Evolutionary conservation across 2,329 filamentous ascomycete genomes (phyloP).

Genomic region (Madurella mycetomatis): DNA sequence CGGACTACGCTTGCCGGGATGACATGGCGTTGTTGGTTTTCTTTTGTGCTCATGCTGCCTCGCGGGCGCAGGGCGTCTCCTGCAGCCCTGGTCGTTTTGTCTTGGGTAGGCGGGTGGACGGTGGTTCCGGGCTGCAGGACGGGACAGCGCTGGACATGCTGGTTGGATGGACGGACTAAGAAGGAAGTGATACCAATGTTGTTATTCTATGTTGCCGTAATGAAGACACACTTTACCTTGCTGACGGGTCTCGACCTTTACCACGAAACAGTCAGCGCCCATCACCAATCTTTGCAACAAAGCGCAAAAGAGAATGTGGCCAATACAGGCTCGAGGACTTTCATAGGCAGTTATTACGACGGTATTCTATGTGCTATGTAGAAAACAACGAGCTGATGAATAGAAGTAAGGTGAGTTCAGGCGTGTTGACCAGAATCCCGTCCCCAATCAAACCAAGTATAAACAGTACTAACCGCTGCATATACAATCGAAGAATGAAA

Average conservation of each 20-base stretch:
- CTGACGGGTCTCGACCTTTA: too few relatives aligned
- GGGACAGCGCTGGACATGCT: not conserved
- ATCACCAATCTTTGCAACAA: too few relatives aligned
- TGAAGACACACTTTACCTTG: not conserved
- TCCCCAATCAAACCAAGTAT: not conserved
- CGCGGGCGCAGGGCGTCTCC: not conserved
- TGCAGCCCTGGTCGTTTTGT: not conserved
- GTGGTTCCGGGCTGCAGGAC: not conserved
- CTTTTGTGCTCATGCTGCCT: not conserved
- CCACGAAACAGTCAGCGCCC: too few relatives aligned
- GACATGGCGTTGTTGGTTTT: constrained; percentile 17
- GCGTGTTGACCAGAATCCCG: not conserved
- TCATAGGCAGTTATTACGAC: not conserved
- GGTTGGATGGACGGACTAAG: not conserved
- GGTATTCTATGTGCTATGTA: not conserved
- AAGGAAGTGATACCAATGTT: not conserved
- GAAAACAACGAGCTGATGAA: not conserved
- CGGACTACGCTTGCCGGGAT: not conserved
- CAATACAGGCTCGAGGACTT: too few relatives aligned
- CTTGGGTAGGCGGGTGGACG: not conserved
- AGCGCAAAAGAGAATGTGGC: too few relatives aligned
- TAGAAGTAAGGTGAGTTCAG: not conserved
- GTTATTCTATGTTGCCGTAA: not conserved
- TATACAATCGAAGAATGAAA: not conserved
- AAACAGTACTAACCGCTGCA: not conserved